Conservation (phyloP, 306 rosid species). For the Carpinus fangiana region DNA sequence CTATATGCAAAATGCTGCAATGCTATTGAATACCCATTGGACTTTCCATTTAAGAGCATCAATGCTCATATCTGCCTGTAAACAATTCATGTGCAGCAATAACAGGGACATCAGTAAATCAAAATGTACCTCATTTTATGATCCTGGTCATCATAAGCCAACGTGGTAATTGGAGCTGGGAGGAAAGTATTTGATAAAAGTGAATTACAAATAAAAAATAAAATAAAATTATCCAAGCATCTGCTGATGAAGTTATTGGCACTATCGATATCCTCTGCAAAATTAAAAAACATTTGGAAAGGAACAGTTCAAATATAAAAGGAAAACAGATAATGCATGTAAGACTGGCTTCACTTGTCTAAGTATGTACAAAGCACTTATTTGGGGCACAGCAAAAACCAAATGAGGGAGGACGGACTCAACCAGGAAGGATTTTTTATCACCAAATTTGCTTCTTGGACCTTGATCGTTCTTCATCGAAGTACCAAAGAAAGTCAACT, state of each 20-base stretch:
- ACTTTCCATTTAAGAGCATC: background rate
- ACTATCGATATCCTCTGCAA: background rate
- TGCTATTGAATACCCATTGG: background rate
- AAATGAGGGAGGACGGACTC: background rate
- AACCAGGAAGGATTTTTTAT: conserved; percentile 13
- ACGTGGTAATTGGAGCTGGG: background rate
- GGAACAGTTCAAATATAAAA: background rate
- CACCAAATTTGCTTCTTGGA: conserved; percentile 18
- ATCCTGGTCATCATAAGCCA: background rate
- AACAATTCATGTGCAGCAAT: background rate
- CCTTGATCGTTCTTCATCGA: conserved; percentile 9
- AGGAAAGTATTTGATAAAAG: background rate
- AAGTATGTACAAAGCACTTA: conserved; percentile 10
- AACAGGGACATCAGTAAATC: background rate
- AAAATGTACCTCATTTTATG: background rate
- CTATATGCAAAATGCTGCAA: background rate
- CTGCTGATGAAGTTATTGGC: background rate
- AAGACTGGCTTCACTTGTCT: background rate
- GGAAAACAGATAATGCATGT: background rate
- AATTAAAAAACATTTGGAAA: background rate
- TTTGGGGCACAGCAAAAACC: background rate
- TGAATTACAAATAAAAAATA: background rate
- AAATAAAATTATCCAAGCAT: background rate
- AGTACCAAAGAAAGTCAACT: conserved; percentile 9
- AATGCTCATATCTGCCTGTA: background rate